Evolutionary conservation across 2,329 filamentous ascomycete genomes (phyloP), one percentile per base, ranked within the genome.

Genomic region (Tolypocladium ovalisporum): DNA sequence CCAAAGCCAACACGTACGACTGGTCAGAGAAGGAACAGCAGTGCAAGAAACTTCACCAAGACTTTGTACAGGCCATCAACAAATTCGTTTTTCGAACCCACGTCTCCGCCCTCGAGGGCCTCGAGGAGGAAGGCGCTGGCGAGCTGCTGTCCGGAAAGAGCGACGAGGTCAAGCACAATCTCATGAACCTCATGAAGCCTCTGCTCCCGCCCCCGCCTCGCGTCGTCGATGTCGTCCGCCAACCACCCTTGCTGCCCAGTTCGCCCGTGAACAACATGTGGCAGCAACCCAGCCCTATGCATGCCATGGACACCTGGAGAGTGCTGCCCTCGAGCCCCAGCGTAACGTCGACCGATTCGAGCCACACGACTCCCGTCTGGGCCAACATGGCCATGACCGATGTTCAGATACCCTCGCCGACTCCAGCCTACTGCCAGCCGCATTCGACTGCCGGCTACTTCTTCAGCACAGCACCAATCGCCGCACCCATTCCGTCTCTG

Each of bases 11-110:
- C 72, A 96, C 90, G 54, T 95, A 91, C 79, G 86, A 90, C 73
- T 99, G 94, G 94, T 86, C 91, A 44, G 93, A 97, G 75, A 97
- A 97, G 82, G 92, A 97, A 67, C 82, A 88, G 65, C 93, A 97
- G 71, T 82, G 95, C 76, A 97, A 96, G 85, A 97, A 96, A 79
- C 81, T 97, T 66, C 94, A 97, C 71, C 90, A 97, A 60, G 91
- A 96, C 68, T 97, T 97, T 69, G 83, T 97, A 63, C 93, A 97
- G 76, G 90, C 92, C 63, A 87, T 93, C 77, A 99, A 99, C 84
- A 93, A 88, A 75, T 99, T 95, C 69, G 93, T 99, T 68, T 99
- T 89, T 76, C 87, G 91, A 68, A 92, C 93, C 19, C 85, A 89
- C 67, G 91, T 90, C 62, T 86, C 87, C 60, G 94, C 92, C 52